Percentiles rank a stretch among this genome's conserved stretches.
These are phyloP conservation scores for Acacia pycnantha DNA, from an alignment of 331 rosid genomes.

Conservation along the genomic window DNA sequence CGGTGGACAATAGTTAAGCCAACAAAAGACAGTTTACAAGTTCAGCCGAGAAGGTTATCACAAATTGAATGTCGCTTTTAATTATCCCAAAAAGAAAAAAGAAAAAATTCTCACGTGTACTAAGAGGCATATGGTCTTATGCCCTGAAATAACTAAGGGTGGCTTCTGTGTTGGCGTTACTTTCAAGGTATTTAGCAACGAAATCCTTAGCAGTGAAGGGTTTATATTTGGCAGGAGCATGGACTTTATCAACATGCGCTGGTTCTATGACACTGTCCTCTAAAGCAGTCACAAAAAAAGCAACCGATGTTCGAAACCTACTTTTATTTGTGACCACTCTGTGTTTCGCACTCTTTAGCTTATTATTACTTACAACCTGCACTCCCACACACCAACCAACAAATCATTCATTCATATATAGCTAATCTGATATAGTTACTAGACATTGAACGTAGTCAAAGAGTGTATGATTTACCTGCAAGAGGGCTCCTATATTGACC, in stretches of 20 bases:
- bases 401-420: not conserved
- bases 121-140: not conserved
- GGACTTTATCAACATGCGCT: too few species aligned
- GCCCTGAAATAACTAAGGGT: not conserved
- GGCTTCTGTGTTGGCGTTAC: not conserved
- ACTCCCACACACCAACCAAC: too few species aligned
- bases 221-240: too few species aligned
- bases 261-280: slow-evolving; percentile 4
- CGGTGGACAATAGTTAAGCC: too few species aligned
- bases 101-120: not conserved
- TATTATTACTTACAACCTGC: not conserved
- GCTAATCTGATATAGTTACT: too few species aligned
- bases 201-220: not conserved
- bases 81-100: too few species aligned
- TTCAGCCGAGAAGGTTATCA: too few species aligned
- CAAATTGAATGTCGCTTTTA: too few species aligned
- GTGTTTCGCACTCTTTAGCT: not conserved
- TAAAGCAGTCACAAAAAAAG: slow-evolving; percentile 31
- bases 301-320: slow-evolving; percentile 29
- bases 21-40: too few species aligned
- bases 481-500: not conserved
- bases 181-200: not conserved
- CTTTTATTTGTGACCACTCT: slow-evolving; percentile 44
- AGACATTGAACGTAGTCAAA: not conserved
- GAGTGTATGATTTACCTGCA: not conserved